Percentiles rank a stretch among this genome's conserved stretches.
phyloP scores from a whole-genome alignment of 176 grass and related monocot species.

The Oryza australiensis region DNA sequence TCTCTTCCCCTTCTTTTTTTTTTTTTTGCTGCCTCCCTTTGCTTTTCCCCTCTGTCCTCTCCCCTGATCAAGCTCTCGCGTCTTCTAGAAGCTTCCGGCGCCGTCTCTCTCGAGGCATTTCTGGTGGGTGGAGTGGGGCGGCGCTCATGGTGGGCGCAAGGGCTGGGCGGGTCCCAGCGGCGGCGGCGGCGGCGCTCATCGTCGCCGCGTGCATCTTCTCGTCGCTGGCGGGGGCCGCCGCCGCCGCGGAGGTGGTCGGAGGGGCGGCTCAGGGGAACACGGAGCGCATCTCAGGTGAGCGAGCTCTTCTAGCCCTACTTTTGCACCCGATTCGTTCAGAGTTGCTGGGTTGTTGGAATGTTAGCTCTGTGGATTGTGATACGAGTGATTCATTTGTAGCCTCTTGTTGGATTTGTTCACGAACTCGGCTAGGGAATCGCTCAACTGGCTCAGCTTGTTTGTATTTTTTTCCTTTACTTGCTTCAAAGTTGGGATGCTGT shows the following conservation, averaged over 20 bases:
- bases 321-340: not conserved
- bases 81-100: conserved; percentile 26
- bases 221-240: not conserved
- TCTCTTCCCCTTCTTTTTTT: not conserved
- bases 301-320: not conserved
- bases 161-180: not conserved
- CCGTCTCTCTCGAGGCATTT: not conserved
- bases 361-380: not conserved
- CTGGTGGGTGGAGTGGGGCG: not conserved
- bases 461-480: not conserved
- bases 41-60: not conserved
- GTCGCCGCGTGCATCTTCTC: conserved; percentile 10
- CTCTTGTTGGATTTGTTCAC: not conserved
- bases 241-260: conserved; percentile 3
- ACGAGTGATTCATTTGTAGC: not conserved
- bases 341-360: not conserved
- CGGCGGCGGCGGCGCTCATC: conserved; percentile 20
- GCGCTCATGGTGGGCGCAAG: conserved; percentile 9
- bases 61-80: not conserved
- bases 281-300: conserved; percentile 48
- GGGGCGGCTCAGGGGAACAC: conserved; percentile 14
- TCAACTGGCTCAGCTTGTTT: not conserved
- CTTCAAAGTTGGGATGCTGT: not conserved
- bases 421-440: not conserved
- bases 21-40: not conserved